These are phyloP conservation scores for Candida gorgasii DNA, from an alignment of 805 yeast species.

Conservation along the genomic window DNA sequence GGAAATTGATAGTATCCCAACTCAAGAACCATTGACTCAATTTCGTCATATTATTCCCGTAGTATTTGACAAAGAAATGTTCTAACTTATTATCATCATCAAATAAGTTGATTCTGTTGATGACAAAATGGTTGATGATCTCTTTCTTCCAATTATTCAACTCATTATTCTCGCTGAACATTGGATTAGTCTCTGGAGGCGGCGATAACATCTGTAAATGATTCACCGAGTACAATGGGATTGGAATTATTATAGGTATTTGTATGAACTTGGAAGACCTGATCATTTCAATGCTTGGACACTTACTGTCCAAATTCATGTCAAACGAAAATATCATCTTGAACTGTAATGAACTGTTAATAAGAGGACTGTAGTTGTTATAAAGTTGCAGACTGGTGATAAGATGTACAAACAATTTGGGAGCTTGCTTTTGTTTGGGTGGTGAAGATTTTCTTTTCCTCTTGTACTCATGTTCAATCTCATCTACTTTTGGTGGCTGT, in stretches of 20 bases:
- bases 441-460: constrained; percentile 7
- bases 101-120: constrained; percentile 28
- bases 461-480: constrained; percentile 12
- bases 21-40: constrained; percentile 28
- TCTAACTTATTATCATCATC: constrained; percentile 14
- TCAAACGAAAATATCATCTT: constrained; percentile 41
- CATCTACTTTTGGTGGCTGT: not conserved
- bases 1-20: constrained; percentile 22
- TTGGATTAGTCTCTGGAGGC: constrained; percentile 10
- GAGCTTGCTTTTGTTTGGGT: constrained; percentile 2
- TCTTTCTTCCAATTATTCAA: constrained; percentile 33
- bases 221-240: constrained; percentile 25
- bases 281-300: constrained; percentile 39
- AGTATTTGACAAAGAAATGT: constrained; percentile 24
- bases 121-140: constrained; percentile 28
- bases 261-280: constrained; percentile 21
- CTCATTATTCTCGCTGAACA: constrained; percentile 18
- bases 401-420: constrained; percentile 24
- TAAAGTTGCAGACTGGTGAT: constrained; percentile 36
- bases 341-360: constrained; percentile 20
- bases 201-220: constrained; percentile 20
- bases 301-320: constrained; percentile 27
- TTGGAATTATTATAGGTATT: constrained; percentile 38
- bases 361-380: constrained; percentile 28
- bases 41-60: constrained; percentile 29